Base-by-base conservation (phyloP, 108 stramenopile species). In the Discostella stelligeroides region DNA sequence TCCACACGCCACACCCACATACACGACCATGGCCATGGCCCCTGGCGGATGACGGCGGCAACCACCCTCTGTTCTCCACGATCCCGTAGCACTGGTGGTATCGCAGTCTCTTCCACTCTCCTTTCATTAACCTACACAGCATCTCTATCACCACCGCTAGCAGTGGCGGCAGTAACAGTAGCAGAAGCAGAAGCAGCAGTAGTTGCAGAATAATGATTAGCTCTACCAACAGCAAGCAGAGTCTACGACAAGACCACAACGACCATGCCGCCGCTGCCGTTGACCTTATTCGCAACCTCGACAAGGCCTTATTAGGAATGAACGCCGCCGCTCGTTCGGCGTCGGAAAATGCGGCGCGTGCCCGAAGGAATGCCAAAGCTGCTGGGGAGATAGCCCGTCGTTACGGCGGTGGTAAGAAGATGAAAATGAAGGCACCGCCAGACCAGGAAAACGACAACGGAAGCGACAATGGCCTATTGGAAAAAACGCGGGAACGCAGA, bases 351-450 rank as follows among this genome's bases (percentile, higher is more conserved):
- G 90, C 88, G 34, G 88, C 87, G 65, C 73, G 71, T 7, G 90
- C 90, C 27, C 60, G 90, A 1, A 49, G 75, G 18, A 92, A 92
- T 79, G 87, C 91, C 15, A 58, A 75, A 17, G 84, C 85, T 14
- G 91, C 91, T 4, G 85, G 84, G 4, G 88, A 89, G 63, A 79
- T 92, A 63, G 88, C 86, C 7, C 81, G 85, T 24, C 85, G 82
- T 1, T 91, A 85, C 8, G 46, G 46, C 8, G 46, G 18, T 17
- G 46, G 18, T 18, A 18, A 47, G 10, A 27, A 24, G 24, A 53
- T 1, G 48, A 49, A n/a, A 47, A 39, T 25, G 28, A 25, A 4
- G 51, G 12, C 4, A 15, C 1, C 21, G 51, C 15, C 27, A 34
- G 28, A 48, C 49, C 53, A 37, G 20, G 14, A 55, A 15, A 34